These are phyloP conservation scores for Clitopilus passeckerianus DNA, from an alignment of 768 basidiomycete genomes.

Conservation along the genomic window DNA sequence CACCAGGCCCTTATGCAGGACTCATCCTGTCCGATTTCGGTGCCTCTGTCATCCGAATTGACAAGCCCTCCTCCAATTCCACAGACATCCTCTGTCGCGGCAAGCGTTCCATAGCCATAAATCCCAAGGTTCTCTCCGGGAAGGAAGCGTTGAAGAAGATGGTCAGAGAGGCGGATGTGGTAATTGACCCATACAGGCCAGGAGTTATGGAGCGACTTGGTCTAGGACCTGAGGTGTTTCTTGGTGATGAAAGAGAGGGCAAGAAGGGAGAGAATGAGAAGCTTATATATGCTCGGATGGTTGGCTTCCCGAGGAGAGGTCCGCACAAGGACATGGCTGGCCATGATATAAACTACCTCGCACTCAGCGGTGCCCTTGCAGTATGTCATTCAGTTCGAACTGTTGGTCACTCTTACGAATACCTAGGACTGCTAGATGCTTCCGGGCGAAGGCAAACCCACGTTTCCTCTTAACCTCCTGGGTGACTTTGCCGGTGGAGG, in stretches of 20 bases:
- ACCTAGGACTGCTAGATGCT: conserved; percentile 46
- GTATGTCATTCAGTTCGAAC: conserved; percentile 26
- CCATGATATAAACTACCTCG: conserved; percentile 84
- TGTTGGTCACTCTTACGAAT: background rate
- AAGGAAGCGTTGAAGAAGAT: conserved; percentile 50
- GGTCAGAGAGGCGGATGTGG: conserved; percentile 64
- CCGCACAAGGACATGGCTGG: conserved; percentile 76
- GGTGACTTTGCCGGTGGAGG: conserved; percentile 86
- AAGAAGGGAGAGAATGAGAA: conserved; percentile 51
- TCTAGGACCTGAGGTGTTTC: conserved; percentile 70
- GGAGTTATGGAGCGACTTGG: conserved; percentile 78
- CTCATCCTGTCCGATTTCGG: conserved; percentile 77
- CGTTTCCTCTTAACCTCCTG: conserved; percentile 70
- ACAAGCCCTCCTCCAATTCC: conserved; percentile 45
- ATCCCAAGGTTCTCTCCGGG: conserved; percentile 60
- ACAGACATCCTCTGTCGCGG: conserved; percentile 59
- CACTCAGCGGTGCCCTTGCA: conserved; percentile 69
- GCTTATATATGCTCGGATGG: conserved; percentile 71
- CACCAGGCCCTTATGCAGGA: conserved; percentile 78
- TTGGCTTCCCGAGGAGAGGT: conserved; percentile 66
- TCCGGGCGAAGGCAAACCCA: conserved; percentile 62
- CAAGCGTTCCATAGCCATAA: conserved; percentile 71
- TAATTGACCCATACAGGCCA: conserved; percentile 82
- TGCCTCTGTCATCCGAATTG: conserved; percentile 71
- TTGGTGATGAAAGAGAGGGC: conserved; percentile 32